Evolutionary conservation across 305 asterid genomes (phyloP).

Genomic region (Nicotiana rustica): DNA sequence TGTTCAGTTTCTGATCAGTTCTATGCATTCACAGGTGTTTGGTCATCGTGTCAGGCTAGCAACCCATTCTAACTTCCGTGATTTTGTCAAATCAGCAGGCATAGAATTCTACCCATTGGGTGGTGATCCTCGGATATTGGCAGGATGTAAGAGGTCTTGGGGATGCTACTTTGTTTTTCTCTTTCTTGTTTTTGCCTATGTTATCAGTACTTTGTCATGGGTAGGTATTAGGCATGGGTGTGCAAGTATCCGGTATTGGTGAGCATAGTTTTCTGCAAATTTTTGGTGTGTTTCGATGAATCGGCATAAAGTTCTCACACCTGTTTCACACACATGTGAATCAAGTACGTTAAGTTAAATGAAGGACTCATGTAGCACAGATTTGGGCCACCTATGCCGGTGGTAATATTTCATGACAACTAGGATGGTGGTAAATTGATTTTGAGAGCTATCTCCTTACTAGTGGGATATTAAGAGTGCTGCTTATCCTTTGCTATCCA

Average conservation of each 20-base stretch:
- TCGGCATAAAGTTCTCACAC: background rate
- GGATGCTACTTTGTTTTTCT: constrained; percentile 38
- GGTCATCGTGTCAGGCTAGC: constrained; percentile 97
- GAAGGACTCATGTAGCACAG: background rate
- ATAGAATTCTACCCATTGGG: constrained; percentile 92
- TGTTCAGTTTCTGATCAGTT: constrained; percentile 35
- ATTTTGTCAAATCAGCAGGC: constrained; percentile 90
- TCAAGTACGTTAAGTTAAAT: background rate
- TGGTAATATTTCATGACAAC: constrained; percentile 15
- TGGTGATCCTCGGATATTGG: constrained; percentile 96
- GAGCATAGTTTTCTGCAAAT: constrained; percentile 2
- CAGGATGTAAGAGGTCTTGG: constrained; percentile 94
- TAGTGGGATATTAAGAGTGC: background rate
- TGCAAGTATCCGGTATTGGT: background rate
- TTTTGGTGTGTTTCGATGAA: background rate
- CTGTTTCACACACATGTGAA: background rate
- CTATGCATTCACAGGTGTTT: constrained; percentile 61
- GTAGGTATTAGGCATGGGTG: background rate
- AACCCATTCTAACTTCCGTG: constrained; percentile 86
- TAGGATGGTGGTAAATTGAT: constrained; percentile 16
- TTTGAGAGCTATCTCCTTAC: background rate
- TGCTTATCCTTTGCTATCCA: constrained; percentile 10
- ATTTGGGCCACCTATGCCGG: background rate
- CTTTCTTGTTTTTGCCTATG: background rate
- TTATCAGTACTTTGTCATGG: background rate